phyloP scores from a whole-genome alignment of 352 stramenopile genomes.

The Phytopythium vexans region DNA sequence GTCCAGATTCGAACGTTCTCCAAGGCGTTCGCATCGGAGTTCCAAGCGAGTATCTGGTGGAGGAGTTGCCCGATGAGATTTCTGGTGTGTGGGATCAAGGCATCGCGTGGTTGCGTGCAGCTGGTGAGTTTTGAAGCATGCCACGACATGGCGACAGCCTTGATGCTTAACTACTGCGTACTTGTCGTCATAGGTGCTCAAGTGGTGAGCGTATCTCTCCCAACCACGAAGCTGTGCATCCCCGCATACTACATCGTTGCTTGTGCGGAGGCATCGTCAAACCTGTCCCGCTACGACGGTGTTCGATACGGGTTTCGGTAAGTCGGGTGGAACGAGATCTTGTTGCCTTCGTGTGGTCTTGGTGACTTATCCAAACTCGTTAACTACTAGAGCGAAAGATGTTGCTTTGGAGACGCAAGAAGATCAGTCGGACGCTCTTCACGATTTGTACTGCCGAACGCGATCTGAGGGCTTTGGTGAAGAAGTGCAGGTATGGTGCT shows the following conservation, averaged over 20 bases:
- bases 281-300: slow-evolving; percentile 97
- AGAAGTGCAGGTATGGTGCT: slow-evolving; percentile 78
- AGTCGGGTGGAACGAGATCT: neutral
- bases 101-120: slow-evolving; percentile 60
- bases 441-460: slow-evolving; percentile 86
- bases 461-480: slow-evolving; percentile 88
- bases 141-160: neutral
- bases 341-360: neutral
- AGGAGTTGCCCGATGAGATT: slow-evolving; percentile 88
- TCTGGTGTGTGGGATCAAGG: slow-evolving; percentile 79
- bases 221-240: slow-evolving; percentile 86
- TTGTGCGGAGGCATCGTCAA: slow-evolving; percentile 97
- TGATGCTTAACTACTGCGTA: neutral
- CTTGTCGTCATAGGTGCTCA: slow-evolving; percentile 40
- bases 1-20: slow-evolving; percentile 35
- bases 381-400: slow-evolving; percentile 41
- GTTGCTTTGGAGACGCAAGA: slow-evolving; percentile 38
- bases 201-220: slow-evolving; percentile 73
- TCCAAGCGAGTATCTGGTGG: slow-evolving; percentile 93
- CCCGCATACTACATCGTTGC: slow-evolving; percentile 98
- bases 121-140: slow-evolving; percentile 20
- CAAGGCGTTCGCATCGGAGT: slow-evolving; percentile 89
- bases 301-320: slow-evolving; percentile 89
- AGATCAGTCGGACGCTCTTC: slow-evolving; percentile 74
- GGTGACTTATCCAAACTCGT: slow-evolving; percentile 2